Evolutionary conservation across 129 eudicot genomes (phyloP).

Genomic region (Deinandra increscens): DNA sequence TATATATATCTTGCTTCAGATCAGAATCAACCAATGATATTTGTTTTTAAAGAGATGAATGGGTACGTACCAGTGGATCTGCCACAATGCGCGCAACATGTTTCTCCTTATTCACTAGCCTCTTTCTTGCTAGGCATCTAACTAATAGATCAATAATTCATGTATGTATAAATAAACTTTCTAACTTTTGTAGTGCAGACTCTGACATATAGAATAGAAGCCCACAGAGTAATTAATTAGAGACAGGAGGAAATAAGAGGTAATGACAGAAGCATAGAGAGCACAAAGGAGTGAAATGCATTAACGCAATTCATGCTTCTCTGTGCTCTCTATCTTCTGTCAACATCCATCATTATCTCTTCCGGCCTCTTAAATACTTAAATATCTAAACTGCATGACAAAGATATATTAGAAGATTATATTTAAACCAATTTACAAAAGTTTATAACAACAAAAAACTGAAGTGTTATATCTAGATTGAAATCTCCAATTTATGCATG

Average conservation of each 20-base stretch:
- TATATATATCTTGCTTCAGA: neutral
- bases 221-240: neutral
- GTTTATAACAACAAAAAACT: neutral
- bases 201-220: neutral
- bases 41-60: neutral
- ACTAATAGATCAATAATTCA: neutral
- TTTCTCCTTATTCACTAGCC: neutral
- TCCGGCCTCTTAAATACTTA: neutral
- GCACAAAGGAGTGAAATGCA: slow-evolving; percentile 62
- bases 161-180: slow-evolving; percentile 1
- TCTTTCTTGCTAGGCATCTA: neutral
- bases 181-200: neutral
- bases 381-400: neutral
- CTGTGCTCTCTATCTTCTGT: slow-evolving; percentile 94
- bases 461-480: too few relatives aligned
- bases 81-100: neutral
- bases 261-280: slow-evolving; percentile 73
- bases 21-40: neutral
- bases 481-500: neutral
- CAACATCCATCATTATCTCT: slow-evolving; percentile 38
- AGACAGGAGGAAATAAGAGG: slow-evolving; percentile 23
- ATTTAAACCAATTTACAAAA: neutral
- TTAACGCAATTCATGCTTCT: slow-evolving; percentile 47
- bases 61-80: neutral
- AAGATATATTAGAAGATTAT: neutral